A percentile compares a stretch with the other conserved stretches of the same genome.
Conservation (phyloP, 129 eudicot genomes). For the Centella asiatica region DNA sequence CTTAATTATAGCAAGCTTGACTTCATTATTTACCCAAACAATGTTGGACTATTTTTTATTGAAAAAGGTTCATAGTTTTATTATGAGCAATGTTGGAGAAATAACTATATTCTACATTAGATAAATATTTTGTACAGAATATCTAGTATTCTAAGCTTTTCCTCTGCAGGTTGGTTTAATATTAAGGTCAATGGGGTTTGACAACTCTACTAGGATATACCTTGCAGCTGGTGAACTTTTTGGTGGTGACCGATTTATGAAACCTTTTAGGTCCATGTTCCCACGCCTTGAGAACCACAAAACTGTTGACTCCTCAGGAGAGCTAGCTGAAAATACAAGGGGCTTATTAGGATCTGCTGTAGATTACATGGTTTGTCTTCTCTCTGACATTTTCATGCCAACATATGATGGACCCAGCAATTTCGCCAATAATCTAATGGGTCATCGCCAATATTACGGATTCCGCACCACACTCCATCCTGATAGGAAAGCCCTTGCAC, state of each 20-base stretch:
- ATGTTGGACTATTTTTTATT: too few relatives aligned
- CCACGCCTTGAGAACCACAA: constrained; percentile 82
- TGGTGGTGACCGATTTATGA: constrained; percentile 92
- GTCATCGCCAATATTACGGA: constrained; percentile 90
- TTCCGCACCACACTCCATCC: constrained; percentile 81
- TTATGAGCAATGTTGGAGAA: not conserved
- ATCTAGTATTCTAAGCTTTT: constrained; percentile 6
- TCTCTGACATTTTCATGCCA: constrained; percentile 92
- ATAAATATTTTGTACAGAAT: not conserved
- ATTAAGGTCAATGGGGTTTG: constrained; percentile 78
- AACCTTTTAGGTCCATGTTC: constrained; percentile 71
- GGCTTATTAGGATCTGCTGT: constrained; percentile 93
- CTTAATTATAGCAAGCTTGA: too few relatives aligned
- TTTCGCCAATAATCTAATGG: constrained; percentile 89
- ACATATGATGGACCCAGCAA: constrained; percentile 98
- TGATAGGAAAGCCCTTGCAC: constrained; percentile 84
- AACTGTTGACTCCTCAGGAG: constrained; percentile 60
- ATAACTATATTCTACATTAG: not conserved
- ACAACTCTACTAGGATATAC: constrained; percentile 83
- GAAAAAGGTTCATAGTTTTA: not conserved
- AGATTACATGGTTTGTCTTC: constrained; percentile 97
- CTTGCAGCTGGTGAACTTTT: constrained; percentile 91
- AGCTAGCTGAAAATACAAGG: constrained; percentile 55
- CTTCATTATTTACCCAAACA: too few relatives aligned
- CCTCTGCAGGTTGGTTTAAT: constrained; percentile 78